Conservation (phyloP, 495 filamentous ascomycete species). For the Aspergillus kassunensis region DNA sequence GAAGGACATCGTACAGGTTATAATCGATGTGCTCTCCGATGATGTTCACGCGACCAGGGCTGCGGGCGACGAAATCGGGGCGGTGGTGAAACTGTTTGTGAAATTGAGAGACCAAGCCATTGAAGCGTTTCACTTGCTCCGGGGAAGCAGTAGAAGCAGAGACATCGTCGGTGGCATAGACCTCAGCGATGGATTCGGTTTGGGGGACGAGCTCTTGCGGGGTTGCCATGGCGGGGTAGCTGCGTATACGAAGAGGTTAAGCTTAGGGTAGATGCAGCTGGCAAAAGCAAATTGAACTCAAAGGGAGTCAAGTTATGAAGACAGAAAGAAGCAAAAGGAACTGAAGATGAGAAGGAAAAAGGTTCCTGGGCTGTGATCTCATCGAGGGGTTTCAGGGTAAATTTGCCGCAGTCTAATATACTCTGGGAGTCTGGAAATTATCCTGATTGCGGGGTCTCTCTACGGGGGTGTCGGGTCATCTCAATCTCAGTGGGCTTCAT, state of each 20-base stretch:
- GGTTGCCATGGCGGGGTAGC: slow-evolving; percentile 39
- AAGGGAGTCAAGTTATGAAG: not conserved
- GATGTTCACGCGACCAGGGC: slow-evolving; percentile 93
- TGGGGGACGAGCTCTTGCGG: slow-evolving; percentile 46
- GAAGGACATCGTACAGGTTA: slow-evolving; percentile 90
- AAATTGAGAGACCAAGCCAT: slow-evolving; percentile 67
- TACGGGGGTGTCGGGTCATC: not conserved
- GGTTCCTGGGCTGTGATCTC: slow-evolving; percentile 2
- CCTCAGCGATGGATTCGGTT: slow-evolving; percentile 47
- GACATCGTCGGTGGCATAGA: slow-evolving; percentile 46
- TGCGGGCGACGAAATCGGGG: slow-evolving; percentile 81
- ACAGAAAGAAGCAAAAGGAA: not conserved
- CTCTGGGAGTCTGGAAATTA: not conserved
- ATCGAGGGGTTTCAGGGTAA: slow-evolving; percentile 4
- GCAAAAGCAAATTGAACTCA: too few relatives aligned
- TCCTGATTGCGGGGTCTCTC: not conserved
- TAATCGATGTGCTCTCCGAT: slow-evolving; percentile 99
- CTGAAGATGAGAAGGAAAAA: not conserved
- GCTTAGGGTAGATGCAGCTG: not conserved
- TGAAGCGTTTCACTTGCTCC: slow-evolving; percentile 59
- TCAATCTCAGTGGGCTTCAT: not conserved
- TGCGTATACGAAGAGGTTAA: not conserved
- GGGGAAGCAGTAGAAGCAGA: slow-evolving; percentile 34
- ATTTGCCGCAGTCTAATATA: not conserved
- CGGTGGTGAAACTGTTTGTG: slow-evolving; percentile 62